Evolutionary conservation across 495 filamentous ascomycete species (phyloP).

Genomic region (Terfezia claveryi): DNA sequence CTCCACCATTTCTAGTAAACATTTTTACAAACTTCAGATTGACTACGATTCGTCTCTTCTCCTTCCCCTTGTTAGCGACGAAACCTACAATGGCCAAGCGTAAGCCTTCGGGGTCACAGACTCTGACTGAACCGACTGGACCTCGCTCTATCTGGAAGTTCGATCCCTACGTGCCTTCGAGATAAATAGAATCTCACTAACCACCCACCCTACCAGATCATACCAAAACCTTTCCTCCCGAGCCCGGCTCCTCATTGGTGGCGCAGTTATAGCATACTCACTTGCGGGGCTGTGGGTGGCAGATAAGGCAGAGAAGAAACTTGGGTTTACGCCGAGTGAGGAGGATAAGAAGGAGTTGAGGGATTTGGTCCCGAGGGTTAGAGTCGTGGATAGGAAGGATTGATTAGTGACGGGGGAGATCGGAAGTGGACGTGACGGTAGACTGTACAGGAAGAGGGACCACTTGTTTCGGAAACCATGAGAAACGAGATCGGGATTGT

Average conservation of each 20-base stretch:
- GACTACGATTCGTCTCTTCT: too few relatives aligned
- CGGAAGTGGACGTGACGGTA: neutral
- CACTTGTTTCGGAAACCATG: neutral
- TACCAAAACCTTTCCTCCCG: slow-evolving; percentile 38
- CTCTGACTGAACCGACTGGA: too few relatives aligned
- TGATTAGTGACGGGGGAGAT: neutral
- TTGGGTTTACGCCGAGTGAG: slow-evolving; percentile 40
- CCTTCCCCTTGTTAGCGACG: too few relatives aligned
- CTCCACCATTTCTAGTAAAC: too few relatives aligned
- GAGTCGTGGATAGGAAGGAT: slow-evolving; percentile 22
- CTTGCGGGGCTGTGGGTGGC: slow-evolving; percentile 34
- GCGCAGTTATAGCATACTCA: slow-evolving; percentile 44
- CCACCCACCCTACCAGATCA: slow-evolving; percentile 21
- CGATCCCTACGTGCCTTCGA: too few relatives aligned
- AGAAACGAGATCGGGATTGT: too few relatives aligned
- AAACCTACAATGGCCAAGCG: too few relatives aligned
- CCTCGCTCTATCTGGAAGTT: too few relatives aligned
- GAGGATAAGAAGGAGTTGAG: slow-evolving; percentile 36
- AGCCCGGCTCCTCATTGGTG: slow-evolving; percentile 40
- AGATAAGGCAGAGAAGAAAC: slow-evolving; percentile 37
- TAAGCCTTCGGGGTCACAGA: too few relatives aligned
- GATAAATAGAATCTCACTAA: too few relatives aligned
- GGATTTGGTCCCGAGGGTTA: slow-evolving; percentile 28
- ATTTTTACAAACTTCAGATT: too few relatives aligned
- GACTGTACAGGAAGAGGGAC: neutral